Evolutionary conservation across 1,284 basidiomycete genomes (phyloP), one percentile per base, ranked within the genome.

Genomic region (Leccinum olivaceoglutinosum): DNA sequence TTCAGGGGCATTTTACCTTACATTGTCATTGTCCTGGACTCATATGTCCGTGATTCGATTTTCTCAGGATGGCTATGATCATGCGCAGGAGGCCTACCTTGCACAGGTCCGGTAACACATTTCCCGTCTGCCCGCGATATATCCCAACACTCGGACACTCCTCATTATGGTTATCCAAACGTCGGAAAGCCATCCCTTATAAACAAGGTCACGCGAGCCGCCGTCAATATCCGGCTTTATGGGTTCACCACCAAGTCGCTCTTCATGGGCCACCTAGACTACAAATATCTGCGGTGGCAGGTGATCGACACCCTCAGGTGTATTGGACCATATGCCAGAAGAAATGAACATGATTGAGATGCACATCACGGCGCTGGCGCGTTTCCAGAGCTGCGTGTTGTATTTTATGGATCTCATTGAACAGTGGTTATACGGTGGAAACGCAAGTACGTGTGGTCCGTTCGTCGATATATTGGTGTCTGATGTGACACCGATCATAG

Each of bases 91-190:
- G 34, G 94, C 94, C 10, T 98, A 97, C 79, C 87, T 98, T 63
- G 95, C 98, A 78, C 94, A 98, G 82, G 95, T 98, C 72, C 87
- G 95, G 62, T 95, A 98, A 80, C 95, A 98, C 76, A 94, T 98
- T 70, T 94, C 93, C 58, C 94, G 95, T 87, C 86, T 98, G 59
- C 96, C 95, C 49, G 87, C 92, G 32, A 98, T 98, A 78, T 94
- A 96, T 74, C 95, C 96, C 41, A 96, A 93, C 76, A 97, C 95
- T n/a, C 89, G 95, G 62, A 98, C 95, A 0, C 87, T 98, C 61
- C 84, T 98, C 67, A 92, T 98, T 98, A 95, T 72, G 95, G 96
- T 59, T 98, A 98, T 79, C 95, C 95, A 36, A 98, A 98, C 74
- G 95, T 98, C 73, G 96, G 95, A 66, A 98, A 98, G 80, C 96